Percentiles rank a stretch among this genome's conserved stretches.
phyloP scores from a whole-genome alignment of 306 rosid species.

The Oemleria cerasiformis region DNA sequence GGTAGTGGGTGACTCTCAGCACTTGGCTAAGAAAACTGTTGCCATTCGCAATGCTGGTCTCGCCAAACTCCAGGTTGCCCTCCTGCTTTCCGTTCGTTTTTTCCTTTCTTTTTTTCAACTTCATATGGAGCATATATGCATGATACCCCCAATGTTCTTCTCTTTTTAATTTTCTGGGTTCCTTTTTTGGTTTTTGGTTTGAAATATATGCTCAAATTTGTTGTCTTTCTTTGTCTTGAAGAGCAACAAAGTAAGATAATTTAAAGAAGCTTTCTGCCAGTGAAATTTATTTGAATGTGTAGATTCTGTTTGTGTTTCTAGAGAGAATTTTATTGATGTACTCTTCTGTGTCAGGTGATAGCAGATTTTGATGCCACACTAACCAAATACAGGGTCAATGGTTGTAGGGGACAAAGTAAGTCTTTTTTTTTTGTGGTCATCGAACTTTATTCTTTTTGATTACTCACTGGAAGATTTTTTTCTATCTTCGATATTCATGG shows the following conservation, averaged over 20 bases:
- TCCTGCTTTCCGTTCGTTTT: background rate
- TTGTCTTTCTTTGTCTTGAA: background rate
- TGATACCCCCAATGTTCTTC: background rate
- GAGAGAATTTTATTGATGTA: background rate
- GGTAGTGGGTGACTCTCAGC: slow-evolving; percentile 37
- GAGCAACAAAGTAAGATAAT: background rate
- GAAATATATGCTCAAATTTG: background rate
- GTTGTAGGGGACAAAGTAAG: slow-evolving; percentile 79
- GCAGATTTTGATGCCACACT: slow-evolving; percentile 94
- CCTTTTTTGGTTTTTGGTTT: background rate
- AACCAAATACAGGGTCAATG: slow-evolving; percentile 67
- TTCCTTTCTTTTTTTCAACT: background rate
- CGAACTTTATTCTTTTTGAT: background rate
- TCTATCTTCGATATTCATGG: slow-evolving; percentile 13
- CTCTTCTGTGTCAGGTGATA: slow-evolving; percentile 45
- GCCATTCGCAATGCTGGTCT: slow-evolving; percentile 62
- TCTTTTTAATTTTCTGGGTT: too few species aligned
- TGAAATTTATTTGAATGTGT: background rate
- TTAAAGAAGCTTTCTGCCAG: background rate
- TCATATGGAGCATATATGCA: background rate
- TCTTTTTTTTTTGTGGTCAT: slow-evolving; percentile 14
- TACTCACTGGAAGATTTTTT: slow-evolving; percentile 9
- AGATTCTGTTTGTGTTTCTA: background rate
- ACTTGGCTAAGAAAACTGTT: slow-evolving; percentile 39
- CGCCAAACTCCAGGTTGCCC: slow-evolving; percentile 58